Evolutionary conservation across 148 eudicot genomes (phyloP).

Genomic region (Camellia sinensis): DNA sequence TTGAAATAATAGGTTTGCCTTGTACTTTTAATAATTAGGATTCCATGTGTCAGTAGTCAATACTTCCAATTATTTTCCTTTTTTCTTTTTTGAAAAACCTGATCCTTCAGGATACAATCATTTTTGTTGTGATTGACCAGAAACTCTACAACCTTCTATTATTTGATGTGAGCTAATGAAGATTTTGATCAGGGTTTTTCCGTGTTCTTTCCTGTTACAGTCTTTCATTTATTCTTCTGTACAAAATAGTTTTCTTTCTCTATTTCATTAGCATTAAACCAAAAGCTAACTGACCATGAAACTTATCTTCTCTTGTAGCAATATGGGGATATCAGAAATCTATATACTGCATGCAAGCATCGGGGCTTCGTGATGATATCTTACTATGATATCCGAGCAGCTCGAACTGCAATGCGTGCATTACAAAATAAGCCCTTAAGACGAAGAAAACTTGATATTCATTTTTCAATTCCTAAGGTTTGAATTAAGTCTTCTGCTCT

Average conservation of each 20-base stretch:
- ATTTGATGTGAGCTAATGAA: neutral
- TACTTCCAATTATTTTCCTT: too few relatives aligned
- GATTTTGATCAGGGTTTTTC: neutral
- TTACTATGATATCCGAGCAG: slow-evolving; percentile 62
- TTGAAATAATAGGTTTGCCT: neutral
- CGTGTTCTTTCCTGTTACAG: neutral
- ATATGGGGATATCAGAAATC: slow-evolving; percentile 57
- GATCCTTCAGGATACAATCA: neutral
- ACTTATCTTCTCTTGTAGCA: slow-evolving; percentile 34
- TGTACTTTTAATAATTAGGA: neutral
- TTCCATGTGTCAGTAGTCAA: neutral
- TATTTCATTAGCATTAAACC: neutral
- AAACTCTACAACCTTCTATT: neutral
- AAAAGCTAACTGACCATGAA: neutral
- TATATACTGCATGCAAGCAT: slow-evolving; percentile 62
- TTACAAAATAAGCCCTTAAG: slow-evolving; percentile 53
- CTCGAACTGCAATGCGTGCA: slow-evolving; percentile 61
- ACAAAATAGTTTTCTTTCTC: neutral
- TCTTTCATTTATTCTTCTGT: neutral
- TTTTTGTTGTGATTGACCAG: neutral
- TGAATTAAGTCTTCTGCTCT: slow-evolving; percentile 10
- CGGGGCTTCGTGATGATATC: slow-evolving; percentile 72
- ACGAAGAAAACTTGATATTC: slow-evolving; percentile 59
- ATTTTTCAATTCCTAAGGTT: slow-evolving; percentile 64
- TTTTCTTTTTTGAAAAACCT: neutral